Conservation (phyloP, 1,284 basidiomycete species). For the Schizophyllum amplum region DNA sequence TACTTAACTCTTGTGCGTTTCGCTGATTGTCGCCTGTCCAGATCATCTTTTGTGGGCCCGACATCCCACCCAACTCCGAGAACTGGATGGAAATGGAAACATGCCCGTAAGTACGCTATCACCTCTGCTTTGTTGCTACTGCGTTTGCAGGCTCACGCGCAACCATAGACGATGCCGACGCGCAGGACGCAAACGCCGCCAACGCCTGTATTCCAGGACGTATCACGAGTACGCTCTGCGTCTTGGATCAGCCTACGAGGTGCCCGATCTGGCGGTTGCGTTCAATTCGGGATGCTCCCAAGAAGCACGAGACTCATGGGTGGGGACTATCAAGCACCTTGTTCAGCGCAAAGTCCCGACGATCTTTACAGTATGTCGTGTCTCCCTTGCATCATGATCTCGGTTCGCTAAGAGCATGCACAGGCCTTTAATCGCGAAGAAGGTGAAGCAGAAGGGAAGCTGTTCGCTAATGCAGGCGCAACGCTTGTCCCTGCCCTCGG, state of each 20-base stretch:
- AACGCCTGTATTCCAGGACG: slow-evolving; percentile 9
- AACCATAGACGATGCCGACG: slow-evolving; percentile 6
- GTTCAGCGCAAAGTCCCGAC: slow-evolving; percentile 18
- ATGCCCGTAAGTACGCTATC: slow-evolving; percentile 21
- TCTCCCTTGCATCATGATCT: not conserved
- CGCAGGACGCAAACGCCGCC: slow-evolving; percentile 7
- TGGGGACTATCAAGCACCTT: slow-evolving; percentile 17
- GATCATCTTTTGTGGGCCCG: slow-evolving; percentile 24
- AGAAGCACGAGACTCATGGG: slow-evolving; percentile 16
- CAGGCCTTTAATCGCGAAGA: slow-evolving; percentile 24
- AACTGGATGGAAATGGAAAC: slow-evolving; percentile 18
- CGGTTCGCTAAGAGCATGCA: not conserved
- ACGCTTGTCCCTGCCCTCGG: slow-evolving; percentile 15
- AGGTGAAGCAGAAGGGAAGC: slow-evolving; percentile 17
- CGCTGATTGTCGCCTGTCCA: slow-evolving; percentile 4
- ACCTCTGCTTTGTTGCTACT: not conserved
- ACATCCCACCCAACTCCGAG: slow-evolving; percentile 13
- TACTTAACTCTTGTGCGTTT: not conserved
- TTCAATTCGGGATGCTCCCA: slow-evolving; percentile 24
- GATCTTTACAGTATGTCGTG: slow-evolving; percentile 18
- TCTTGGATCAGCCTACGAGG: slow-evolving; percentile 12
- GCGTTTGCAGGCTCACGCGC: not conserved
- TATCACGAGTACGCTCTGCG: slow-evolving; percentile 20
- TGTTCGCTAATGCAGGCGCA: slow-evolving; percentile 17
- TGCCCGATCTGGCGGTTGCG: slow-evolving; percentile 24